phyloP scores from a whole-genome alignment of 495 filamentous ascomycete species.

The Symbiotaphrina buchneri region DNA sequence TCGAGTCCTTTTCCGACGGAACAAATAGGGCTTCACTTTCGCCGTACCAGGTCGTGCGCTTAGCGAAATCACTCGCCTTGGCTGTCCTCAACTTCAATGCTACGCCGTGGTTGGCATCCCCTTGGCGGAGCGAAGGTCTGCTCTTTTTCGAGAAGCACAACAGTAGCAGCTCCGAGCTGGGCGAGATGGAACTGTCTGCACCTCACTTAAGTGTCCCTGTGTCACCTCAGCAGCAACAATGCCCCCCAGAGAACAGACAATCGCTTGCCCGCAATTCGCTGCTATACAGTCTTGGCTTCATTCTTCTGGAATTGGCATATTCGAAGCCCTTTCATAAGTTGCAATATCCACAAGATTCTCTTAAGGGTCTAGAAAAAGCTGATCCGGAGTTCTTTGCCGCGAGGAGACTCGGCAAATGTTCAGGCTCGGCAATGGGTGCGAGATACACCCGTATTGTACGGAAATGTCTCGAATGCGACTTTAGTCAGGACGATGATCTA shows the following conservation, averaged over 20 bases:
- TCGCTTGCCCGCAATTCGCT: slow-evolving; percentile 7
- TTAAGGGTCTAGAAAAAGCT: slow-evolving; percentile 5
- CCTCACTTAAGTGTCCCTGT: too few species aligned
- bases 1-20: too few species aligned
- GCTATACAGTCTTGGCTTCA: slow-evolving; percentile 12
- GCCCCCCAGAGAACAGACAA: background rate
- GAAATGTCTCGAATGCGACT: slow-evolving; percentile 17
- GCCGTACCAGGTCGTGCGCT: too few species aligned
- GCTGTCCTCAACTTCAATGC: slow-evolving; percentile 16
- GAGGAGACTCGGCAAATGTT: slow-evolving; percentile 6
- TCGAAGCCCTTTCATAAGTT: slow-evolving; percentile 7
- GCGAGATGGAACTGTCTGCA: too few species aligned
- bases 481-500: slow-evolving; percentile 12
- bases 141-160: slow-evolving; percentile 14
- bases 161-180: too few species aligned
- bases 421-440: slow-evolving; percentile 5
- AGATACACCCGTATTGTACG: slow-evolving; percentile 12
- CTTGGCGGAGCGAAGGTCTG: slow-evolving; percentile 14
- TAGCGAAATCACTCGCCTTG: slow-evolving; percentile 14
- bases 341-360: slow-evolving; percentile 4
- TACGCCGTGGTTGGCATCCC: slow-evolving; percentile 13
- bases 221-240: too few species aligned
- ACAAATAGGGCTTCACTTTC: too few species aligned
- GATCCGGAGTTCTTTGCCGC: slow-evolving; percentile 13
- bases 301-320: slow-evolving; percentile 12